These are phyloP conservation scores for Capillidium heterosporum DNA, from an alignment of 371 early-diverging fungal species.

Conservation along the genomic window DNA sequence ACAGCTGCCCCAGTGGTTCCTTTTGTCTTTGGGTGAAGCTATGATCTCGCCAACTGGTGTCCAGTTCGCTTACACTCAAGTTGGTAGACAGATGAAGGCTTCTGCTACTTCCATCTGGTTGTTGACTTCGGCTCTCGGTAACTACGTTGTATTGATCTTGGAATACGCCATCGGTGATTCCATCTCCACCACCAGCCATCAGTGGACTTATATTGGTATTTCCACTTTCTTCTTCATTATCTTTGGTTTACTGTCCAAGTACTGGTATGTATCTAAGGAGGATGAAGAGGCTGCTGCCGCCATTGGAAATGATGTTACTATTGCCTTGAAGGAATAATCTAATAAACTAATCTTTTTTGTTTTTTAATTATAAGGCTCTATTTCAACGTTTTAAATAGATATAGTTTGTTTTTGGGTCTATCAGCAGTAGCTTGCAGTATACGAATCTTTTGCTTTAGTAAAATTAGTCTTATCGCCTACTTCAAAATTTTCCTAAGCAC, in stretches of 20 bases:
- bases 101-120: constrained; percentile 19
- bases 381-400: too few relatives aligned
- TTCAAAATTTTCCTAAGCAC: too few relatives aligned
- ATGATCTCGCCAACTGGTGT: constrained; percentile 36
- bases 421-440: too few relatives aligned
- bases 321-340: too few relatives aligned
- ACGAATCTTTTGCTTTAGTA: too few relatives aligned
- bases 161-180: background rate
- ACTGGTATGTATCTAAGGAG: background rate
- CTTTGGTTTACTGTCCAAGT: background rate
- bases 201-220: constrained; percentile 2
- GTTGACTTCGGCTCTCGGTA: constrained; percentile 13
- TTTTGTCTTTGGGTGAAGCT: constrained; percentile 41
- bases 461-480: too few relatives aligned
- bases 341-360: too few relatives aligned
- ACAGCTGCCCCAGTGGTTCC: constrained; percentile 40
- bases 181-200: background rate
- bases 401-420: too few relatives aligned
- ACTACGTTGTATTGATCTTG: background rate
- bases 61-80: constrained; percentile 19
- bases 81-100: constrained; percentile 5
- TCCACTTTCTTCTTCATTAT: background rate
- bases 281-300: constrained; percentile 1
- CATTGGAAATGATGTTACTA: too few relatives aligned
- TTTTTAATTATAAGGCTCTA: too few relatives aligned